Evolutionary conservation across 192 early-diverging fungal genomes (phyloP).

Genomic region (Gaertneriomyces sp.): DNA sequence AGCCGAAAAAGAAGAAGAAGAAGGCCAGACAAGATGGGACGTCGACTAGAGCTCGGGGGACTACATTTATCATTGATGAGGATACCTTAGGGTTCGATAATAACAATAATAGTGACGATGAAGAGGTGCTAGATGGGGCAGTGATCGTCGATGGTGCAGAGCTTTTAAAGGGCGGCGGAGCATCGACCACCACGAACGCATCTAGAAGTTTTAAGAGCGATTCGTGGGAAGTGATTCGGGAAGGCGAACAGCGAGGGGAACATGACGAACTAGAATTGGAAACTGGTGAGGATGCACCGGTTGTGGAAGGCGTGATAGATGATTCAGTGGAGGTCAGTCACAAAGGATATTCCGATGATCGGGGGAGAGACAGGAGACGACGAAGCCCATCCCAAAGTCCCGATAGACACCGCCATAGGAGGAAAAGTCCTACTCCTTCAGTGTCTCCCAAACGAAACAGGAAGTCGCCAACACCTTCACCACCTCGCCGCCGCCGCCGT

Average conservation of each 20-base stretch:
- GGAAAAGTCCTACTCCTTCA: constrained; percentile 8
- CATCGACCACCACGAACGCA: constrained; percentile 1
- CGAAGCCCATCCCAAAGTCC: neutral
- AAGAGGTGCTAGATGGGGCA: constrained; percentile 29
- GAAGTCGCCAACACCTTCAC: neutral
- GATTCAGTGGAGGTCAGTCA: too few species aligned
- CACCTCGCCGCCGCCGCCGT: neutral
- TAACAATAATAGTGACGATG: constrained; percentile 13
- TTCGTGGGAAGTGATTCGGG: constrained; percentile 36
- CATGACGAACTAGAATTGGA: neutral
- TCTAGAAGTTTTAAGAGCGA: constrained; percentile 23
- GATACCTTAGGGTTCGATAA: constrained; percentile 24
- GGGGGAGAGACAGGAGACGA: neutral
- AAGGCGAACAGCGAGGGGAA: constrained; percentile 14
- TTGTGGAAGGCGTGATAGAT: too few species aligned
- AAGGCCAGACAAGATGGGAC: neutral
- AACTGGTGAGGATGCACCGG: too few species aligned
- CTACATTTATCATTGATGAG: constrained; percentile 31
- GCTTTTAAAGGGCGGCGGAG: neutral
- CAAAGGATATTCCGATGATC: too few species aligned
- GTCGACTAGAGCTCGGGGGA: neutral
- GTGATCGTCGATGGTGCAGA: constrained; percentile 26
- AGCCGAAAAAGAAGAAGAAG: constrained; percentile 32
- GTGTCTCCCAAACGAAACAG: neutral
- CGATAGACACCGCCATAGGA: neutral